Evolutionary conservation across 306 rosid genomes (phyloP).

Genomic region (Malus sylvestris): DNA sequence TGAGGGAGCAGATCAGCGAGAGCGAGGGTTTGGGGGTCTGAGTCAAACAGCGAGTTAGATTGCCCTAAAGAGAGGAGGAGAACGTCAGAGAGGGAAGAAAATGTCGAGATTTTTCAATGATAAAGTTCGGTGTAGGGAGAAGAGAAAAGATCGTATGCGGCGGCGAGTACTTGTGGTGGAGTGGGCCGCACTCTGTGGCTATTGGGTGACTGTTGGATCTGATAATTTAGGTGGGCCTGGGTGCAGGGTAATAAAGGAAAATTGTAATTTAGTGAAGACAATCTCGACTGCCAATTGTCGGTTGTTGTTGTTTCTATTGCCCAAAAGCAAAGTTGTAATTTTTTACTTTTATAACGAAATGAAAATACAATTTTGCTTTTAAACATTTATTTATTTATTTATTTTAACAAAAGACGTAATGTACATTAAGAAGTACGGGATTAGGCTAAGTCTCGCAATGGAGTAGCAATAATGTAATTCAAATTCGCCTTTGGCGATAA

Average conservation of each 20-base stretch:
- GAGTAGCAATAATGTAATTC: no score
- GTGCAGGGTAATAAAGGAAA: background rate
- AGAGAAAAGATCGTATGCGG: background rate
- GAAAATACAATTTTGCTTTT: no score
- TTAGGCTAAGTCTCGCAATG: no score
- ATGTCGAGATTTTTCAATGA: background rate
- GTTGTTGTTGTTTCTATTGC: no score
- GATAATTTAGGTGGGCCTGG: background rate
- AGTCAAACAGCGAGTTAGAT: conserved; percentile 33
- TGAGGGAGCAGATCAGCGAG: conserved; percentile 31
- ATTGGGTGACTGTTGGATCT: background rate
- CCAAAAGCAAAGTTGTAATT: no score
- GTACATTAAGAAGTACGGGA: no score
- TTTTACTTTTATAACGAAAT: no score
- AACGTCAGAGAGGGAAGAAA: background rate
- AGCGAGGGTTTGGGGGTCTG: conserved; percentile 22
- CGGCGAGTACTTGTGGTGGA: background rate
- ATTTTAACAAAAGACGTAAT: no score
- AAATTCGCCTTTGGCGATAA: no score
- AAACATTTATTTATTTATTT: no score
- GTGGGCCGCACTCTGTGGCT: background rate
- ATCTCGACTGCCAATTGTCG: background rate
- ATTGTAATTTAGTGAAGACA: background rate
- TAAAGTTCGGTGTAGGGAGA: background rate
- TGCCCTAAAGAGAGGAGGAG: conserved; percentile 23